phyloP scores from a whole-genome alignment of 768 basidiomycete genomes.

The Russula earlei region DNA sequence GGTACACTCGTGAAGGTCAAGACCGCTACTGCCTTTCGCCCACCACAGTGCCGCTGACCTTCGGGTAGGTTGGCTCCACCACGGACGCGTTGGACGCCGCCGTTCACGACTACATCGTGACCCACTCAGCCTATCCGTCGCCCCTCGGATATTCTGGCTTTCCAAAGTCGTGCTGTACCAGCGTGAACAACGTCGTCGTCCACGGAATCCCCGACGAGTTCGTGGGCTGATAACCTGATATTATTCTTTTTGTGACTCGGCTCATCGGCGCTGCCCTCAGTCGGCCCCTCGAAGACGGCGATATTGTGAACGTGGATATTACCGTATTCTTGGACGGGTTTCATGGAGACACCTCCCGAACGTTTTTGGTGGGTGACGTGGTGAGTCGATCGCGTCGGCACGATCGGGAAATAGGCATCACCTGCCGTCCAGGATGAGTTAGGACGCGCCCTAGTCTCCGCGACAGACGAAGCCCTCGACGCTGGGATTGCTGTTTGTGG shows the following conservation, averaged over 20 bases:
- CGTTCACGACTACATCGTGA: conserved; percentile 63
- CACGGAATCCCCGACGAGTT: conserved; percentile 92
- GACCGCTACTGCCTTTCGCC: neutral
- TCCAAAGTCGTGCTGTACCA: conserved; percentile 75
- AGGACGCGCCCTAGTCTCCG: conserved; percentile 54
- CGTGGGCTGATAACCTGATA: conserved; percentile 21
- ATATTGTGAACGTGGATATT: conserved; percentile 84
- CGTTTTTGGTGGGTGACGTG: conserved; percentile 73
- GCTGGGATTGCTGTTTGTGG: conserved; percentile 68
- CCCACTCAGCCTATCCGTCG: conserved; percentile 74
- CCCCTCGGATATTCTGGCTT: conserved; percentile 69
- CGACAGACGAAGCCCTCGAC: conserved; percentile 56
- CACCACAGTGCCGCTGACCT: conserved; percentile 1
- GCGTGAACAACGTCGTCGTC: conserved; percentile 77
- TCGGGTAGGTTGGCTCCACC: conserved; percentile 51
- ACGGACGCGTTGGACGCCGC: conserved; percentile 66
- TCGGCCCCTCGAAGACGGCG: conserved; percentile 69
- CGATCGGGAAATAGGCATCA: neutral
- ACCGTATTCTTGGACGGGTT: conserved; percentile 77
- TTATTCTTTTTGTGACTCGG: neutral
- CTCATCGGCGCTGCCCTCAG: conserved; percentile 32
- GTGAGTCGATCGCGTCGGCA: conserved; percentile 32
- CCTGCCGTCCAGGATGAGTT: conserved; percentile 47
- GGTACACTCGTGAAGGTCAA: conserved; percentile 17
- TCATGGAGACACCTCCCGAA: conserved; percentile 85